phyloP scores from a whole-genome alignment of 2,329 filamentous ascomycete genomes.

The Colletotrichum phormii region DNA sequence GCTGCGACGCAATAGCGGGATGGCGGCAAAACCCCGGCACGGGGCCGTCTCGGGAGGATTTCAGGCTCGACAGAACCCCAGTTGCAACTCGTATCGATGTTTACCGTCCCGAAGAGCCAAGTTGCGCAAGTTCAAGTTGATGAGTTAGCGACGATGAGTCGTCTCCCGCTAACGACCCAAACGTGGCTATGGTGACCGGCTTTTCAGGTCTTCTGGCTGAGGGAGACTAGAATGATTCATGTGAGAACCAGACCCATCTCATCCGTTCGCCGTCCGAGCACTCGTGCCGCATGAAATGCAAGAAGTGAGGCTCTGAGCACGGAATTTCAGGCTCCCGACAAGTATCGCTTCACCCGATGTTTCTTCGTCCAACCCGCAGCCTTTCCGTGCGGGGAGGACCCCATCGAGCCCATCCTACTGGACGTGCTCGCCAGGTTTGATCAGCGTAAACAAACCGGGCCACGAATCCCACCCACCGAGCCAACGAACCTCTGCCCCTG shows the following conservation, averaged over 20 bases:
- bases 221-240: background rate
- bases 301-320: conserved; percentile 13
- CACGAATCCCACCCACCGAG: background rate
- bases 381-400: background rate
- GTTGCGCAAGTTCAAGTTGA: background rate
- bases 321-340: conserved; percentile 22
- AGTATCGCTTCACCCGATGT: conserved; percentile 32
- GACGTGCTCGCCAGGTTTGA: background rate
- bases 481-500: background rate
- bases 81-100: background rate
- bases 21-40: conserved; percentile 6
- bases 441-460: background rate
- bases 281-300: background rate
- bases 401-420: background rate
- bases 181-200: background rate
- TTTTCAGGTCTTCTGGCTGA: background rate
- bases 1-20: conserved; percentile 11
- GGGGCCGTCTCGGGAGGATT: conserved; percentile 17
- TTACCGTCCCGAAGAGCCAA: background rate
- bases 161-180: background rate
- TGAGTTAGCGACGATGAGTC: background rate
- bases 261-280: conserved; percentile 7
- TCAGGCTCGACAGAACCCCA: conserved; percentile 7
- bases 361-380: background rate
- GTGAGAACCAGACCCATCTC: background rate